These are phyloP conservation scores for Yarrowia deformans DNA, from an alignment of 805 yeast genomes.

Conservation along the genomic window DNA sequence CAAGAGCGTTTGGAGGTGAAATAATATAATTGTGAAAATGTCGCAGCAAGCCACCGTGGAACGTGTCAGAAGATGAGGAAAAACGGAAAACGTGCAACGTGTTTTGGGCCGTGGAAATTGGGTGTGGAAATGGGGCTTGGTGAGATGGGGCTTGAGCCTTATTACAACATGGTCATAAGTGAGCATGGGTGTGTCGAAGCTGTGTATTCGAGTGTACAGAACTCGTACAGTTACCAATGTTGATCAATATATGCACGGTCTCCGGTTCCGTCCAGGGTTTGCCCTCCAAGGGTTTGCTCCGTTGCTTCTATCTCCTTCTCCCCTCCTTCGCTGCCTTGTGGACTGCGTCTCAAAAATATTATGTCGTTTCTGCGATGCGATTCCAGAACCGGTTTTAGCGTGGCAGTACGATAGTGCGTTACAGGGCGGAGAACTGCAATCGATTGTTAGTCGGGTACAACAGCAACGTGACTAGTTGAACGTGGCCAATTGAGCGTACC, in stretches of 20 bases:
- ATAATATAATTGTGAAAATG: slow-evolving; percentile 14
- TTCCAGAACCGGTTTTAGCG: slow-evolving; percentile 12
- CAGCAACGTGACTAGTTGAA: too few species aligned
- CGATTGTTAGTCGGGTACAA: too few species aligned
- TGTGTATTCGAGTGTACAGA: too few species aligned
- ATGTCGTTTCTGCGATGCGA: slow-evolving; percentile 9
- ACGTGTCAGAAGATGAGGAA: slow-evolving; percentile 4
- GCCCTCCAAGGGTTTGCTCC: not conserved
- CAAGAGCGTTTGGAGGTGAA: not conserved
- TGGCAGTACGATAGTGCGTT: not conserved
- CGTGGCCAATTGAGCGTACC: too few species aligned
- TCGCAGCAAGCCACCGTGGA: slow-evolving; percentile 30
- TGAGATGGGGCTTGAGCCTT: too few species aligned
- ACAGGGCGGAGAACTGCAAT: too few species aligned
- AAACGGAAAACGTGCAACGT: too few species aligned
- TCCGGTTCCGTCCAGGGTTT: not conserved
- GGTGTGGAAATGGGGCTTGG: too few species aligned
- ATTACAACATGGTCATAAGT: too few species aligned
- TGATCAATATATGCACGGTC: not conserved
- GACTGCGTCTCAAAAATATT: not conserved
- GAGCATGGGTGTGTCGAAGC: too few species aligned
- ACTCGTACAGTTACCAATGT: too few species aligned
- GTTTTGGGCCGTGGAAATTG: not conserved
- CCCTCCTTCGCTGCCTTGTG: slow-evolving; percentile 35
- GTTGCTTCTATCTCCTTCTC: slow-evolving; percentile 18